Conservation (phyloP, 441 rosid species). For the Pelargonium australe region DNA sequence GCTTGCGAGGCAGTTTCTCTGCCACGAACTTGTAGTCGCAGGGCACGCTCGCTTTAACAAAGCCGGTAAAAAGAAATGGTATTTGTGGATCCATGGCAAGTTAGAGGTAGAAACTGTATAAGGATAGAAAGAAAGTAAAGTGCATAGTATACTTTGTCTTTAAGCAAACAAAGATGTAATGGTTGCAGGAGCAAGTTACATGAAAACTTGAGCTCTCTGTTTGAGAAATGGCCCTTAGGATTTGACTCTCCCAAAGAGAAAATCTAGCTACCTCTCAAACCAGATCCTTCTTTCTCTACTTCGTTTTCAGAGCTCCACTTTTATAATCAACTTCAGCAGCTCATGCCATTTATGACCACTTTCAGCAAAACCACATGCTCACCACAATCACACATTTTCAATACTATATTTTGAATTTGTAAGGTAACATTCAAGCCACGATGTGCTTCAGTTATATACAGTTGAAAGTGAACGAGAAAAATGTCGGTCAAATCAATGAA, state of each 20-base stretch:
- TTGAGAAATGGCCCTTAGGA: no score
- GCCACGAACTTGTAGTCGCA: no score
- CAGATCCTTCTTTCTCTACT: background rate
- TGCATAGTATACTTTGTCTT: background rate
- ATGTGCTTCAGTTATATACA: background rate
- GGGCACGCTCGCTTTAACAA: background rate
- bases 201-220: no score
- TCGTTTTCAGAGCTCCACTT: background rate
- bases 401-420: no score
- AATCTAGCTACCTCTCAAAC: background rate
- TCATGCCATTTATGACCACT: background rate
- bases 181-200: no score
- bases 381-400: background rate
- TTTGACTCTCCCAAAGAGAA: background rate
- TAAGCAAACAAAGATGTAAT: no score
- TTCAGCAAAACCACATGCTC: background rate
- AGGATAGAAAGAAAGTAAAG: background rate
- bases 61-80: no score
- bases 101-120: background rate
- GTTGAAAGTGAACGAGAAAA: no score
- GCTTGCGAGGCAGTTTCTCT: background rate
- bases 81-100: background rate
- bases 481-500: no score
- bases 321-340: background rate
- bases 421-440: background rate